Evolutionary conservation across 2,329 filamentous ascomycete genomes (phyloP).

Genomic region (Helotiales sp.): DNA sequence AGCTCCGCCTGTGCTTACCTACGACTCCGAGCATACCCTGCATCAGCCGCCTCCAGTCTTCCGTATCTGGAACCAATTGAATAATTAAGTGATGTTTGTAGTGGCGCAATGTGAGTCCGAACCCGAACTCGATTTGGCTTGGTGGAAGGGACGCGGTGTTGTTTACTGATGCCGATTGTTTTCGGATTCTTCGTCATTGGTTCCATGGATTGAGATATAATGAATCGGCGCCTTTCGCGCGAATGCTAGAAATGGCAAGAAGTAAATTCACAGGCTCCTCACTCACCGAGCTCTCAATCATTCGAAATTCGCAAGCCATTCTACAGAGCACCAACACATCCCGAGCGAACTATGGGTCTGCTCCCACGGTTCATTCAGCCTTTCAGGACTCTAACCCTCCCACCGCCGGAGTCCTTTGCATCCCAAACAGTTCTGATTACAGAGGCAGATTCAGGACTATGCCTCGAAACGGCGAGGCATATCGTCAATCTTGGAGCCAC

Average conservation of each 20-base stretch:
- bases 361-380: conserved; percentile 4
- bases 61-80: too few relatives aligned
- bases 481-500: conserved; percentile 44
- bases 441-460: conserved; percentile 51
- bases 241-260: too few relatives aligned
- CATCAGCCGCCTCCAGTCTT: too few relatives aligned
- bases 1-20: too few relatives aligned
- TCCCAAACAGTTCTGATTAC: conserved; percentile 25
- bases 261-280: too few relatives aligned
- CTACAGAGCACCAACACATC: not conserved
- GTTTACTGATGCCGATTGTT: not conserved
- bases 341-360: not conserved
- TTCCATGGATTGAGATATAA: too few relatives aligned
- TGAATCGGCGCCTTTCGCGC: too few relatives aligned
- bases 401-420: conserved; percentile 9
- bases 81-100: too few relatives aligned
- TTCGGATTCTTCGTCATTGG: not conserved
- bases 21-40: too few relatives aligned
- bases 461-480: conserved; percentile 48
- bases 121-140: not conserved
- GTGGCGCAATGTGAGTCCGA: not conserved
- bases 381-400: conserved; percentile 7
- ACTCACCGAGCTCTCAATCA: not conserved
- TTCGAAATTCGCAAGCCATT: not conserved
- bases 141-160: not conserved